phyloP scores from a whole-genome alignment of 1,139 yeast species.

The Scheffersomyces insectosa region DNA sequence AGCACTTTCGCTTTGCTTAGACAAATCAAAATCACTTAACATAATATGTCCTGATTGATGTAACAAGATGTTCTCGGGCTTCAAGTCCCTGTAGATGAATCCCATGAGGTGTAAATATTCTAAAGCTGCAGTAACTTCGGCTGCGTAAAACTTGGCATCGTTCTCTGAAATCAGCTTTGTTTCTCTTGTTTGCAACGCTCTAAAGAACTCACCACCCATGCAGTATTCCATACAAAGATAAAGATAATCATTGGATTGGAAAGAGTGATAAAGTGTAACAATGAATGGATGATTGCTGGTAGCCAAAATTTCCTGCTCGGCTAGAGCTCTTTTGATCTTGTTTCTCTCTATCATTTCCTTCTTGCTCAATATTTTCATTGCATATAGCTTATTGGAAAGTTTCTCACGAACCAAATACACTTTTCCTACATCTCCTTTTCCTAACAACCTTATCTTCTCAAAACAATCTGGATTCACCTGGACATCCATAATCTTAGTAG shows the following conservation, averaged over 20 bases:
- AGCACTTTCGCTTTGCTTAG: slow-evolving; percentile 80
- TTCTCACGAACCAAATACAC: slow-evolving; percentile 90
- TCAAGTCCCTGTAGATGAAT: slow-evolving; percentile 89
- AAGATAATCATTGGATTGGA: slow-evolving; percentile 90
- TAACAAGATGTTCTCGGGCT: slow-evolving; percentile 89
- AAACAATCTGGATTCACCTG: slow-evolving; percentile 86
- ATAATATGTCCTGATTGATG: slow-evolving; percentile 98
- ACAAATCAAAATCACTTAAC: slow-evolving; percentile 94
- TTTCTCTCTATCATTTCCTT: slow-evolving; percentile 94
- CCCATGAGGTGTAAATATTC: slow-evolving; percentile 97
- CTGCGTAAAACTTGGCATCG: slow-evolving; percentile 93
- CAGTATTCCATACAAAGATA: slow-evolving; percentile 98
- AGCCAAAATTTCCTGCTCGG: slow-evolving; percentile 95
- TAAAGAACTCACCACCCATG: slow-evolving; percentile 98
- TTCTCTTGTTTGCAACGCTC: slow-evolving; percentile 91
- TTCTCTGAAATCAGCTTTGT: slow-evolving; percentile 82
- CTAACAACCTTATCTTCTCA: slow-evolving; percentile 83
- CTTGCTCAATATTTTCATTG: slow-evolving; percentile 89
- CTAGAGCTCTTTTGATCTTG: slow-evolving; percentile 89
- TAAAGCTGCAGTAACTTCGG: slow-evolving; percentile 95
- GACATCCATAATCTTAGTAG: slow-evolving; percentile 72
- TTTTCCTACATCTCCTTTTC: slow-evolving; percentile 98
- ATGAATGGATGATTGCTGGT: slow-evolving; percentile 96
- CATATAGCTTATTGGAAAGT: slow-evolving; percentile 71
- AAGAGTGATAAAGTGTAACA: slow-evolving; percentile 93